Base-by-base conservation (phyloP, 371 early-diverging fungal species). In the Saksenaea vasiformis region DNA sequence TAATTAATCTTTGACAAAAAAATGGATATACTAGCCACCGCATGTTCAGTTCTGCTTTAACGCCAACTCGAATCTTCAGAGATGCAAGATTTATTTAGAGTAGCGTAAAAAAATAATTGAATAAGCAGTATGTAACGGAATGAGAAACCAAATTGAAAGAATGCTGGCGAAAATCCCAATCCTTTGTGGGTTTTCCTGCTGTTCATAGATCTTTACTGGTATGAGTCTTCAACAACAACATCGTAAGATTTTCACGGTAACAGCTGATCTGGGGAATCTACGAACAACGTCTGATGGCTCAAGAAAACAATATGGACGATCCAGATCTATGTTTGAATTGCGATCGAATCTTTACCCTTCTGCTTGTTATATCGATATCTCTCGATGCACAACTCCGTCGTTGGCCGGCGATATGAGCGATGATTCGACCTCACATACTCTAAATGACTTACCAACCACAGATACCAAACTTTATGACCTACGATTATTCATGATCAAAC, bases 321-420 rank as follows among this genome's bases (percentile, higher is more conserved):
- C 74, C 4, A 70, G 63, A 26, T 73, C 74, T 1, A 73, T 73
- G 74, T 73, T 67, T 63, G 70, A 70, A 44, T 64, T 64, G 54
- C 34, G 59, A 27, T 34, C 51, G 15, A 34, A 59, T 44, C 38
- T 51, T 22, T n/a, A 26, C 31, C 15, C 44, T 24, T 34, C 59
- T 19, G 17, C 43, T 39, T 17, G 43, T 41, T 44, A 34, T 56
- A 56, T 36, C 47, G 61, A 11, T 22, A 61, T 38, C 66, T 66
- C 70, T 14, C 31, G 57, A 41, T 38, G 58, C 31, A 4, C 31
- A 24, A 51, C 58, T 8, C 36, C 39, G 17, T 22, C 27, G 4
- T 54, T 34, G 15, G 10, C 47, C 47, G 19, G 24, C 27, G 17
- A 55, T 28, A 24, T 5, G 10, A 56, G 39, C n/a, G 38, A 62